Evolutionary conservation across 1,139 yeast species (phyloP).

Genomic region (Lodderomyces orthopsilosis): DNA sequence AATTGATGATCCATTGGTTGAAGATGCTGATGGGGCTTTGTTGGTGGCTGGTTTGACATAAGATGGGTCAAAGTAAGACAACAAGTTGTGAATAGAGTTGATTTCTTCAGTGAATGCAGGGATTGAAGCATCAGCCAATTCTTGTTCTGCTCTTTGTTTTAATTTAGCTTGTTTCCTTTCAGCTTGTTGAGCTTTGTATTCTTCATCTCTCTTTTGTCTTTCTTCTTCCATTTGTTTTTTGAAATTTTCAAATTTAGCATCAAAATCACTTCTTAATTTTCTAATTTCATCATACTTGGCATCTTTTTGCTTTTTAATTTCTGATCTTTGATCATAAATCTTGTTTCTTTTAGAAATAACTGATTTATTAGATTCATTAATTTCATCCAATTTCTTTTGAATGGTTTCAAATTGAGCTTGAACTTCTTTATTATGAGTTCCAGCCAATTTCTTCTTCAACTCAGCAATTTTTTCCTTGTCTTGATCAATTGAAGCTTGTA

Average conservation of each 20-base stretch:
- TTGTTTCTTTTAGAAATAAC: constrained; percentile 65
- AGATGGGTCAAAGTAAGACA: constrained; percentile 74
- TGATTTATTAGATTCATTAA: constrained; percentile 59
- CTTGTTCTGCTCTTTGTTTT: constrained; percentile 64
- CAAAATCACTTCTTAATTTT: constrained; percentile 64
- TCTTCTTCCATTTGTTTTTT: constrained; percentile 67
- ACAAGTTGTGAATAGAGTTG: constrained; percentile 66
- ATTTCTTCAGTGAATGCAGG: constrained; percentile 86
- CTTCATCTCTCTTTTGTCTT: constrained; percentile 69
- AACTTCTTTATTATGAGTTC: constrained; percentile 62
- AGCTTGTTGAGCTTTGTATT: constrained; percentile 52
- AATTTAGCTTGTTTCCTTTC: constrained; percentile 61
- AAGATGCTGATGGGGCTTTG: constrained; percentile 9
- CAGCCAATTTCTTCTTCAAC: constrained; percentile 65
- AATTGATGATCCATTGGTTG: constrained; percentile 23
- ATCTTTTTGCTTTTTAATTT: constrained; percentile 67
- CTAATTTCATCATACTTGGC: constrained; percentile 63
- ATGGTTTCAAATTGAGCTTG: constrained; percentile 60
- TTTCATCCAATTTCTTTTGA: constrained; percentile 60
- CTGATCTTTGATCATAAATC: constrained; percentile 64
- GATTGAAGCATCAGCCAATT: constrained; percentile 63
- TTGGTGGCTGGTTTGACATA: constrained; percentile 56
- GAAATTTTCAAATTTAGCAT: constrained; percentile 69
- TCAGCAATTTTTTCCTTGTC: constrained; percentile 77
- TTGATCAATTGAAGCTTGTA: constrained; percentile 75